Evolutionary conservation across 352 stramenopile genomes (phyloP), one percentile per base, ranked within the genome.

Genomic region (Globisporangium uncinulatum): DNA sequence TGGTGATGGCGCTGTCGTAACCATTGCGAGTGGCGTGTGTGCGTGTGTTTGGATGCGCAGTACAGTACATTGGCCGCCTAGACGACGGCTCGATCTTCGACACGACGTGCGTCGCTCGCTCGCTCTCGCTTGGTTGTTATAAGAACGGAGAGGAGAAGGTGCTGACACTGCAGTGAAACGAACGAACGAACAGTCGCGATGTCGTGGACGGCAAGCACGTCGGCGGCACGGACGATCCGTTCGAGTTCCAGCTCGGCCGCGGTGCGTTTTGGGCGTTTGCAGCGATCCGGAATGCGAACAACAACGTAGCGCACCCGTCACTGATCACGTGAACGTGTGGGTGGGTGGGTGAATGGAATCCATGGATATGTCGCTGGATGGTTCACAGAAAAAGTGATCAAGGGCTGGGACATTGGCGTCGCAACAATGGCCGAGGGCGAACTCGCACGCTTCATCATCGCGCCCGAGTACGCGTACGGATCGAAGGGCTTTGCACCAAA

Each of bases 21-120:
- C 24, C 24, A 29, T 1, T 29, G 24, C 24, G 24, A 4, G 24
- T 29, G 24, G 4, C 3, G 14, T 49, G 1, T 32, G 20, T 32
- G 39, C 21, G 10, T 48, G 10, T 53, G 41, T 34, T 63, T 52
- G 49, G 20, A 29, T 29, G 21, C 41, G 34, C 47, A 86, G 82
- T 94, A 50, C 84, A 94, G 63, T 94, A 94, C 71, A 81, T 94
- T 48, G 84, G 84, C 0, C 74, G 82, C 6, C 62, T 92, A 11
- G 67, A 86, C 61, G 84, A 94, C 54, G 82, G 84, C 20, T 94
- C 84, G 17, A 94, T 94, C 61, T 94, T 94, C 55, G 84, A 94
- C 62, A 94, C 84, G 15, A 88, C 80, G 84, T 92, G 59, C 57
- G 73, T 63, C 6, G 53, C 31, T 1, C 29, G 15, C 31, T 47